Conservation (phyloP, 352 stramenopile species). For the Elongisporangium senticosum region DNA sequence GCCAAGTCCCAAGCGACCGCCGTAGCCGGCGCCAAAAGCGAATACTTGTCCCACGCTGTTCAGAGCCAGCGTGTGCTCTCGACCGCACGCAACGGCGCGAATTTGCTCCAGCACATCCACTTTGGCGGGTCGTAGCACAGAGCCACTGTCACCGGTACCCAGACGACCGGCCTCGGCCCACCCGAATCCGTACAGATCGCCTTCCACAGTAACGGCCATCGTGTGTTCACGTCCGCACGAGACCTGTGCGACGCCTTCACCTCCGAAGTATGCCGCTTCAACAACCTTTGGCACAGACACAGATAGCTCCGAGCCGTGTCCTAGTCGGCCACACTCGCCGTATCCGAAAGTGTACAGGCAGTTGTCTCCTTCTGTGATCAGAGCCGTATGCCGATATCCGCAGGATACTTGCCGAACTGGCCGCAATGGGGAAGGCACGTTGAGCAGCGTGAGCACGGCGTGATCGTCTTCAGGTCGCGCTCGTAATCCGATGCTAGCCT, state of each 20-base stretch:
- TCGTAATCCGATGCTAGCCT: slow-evolving; percentile 5
- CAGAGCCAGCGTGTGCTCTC: slow-evolving; percentile 74
- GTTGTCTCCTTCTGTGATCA: slow-evolving; percentile 50
- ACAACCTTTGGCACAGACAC: slow-evolving; percentile 36
- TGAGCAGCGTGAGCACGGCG: slow-evolving; percentile 26
- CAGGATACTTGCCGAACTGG: slow-evolving; percentile 66
- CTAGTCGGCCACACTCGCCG: slow-evolving; percentile 71
- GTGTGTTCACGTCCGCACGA: slow-evolving; percentile 85
- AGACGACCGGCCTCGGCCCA: slow-evolving; percentile 83
- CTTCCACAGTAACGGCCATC: slow-evolving; percentile 62
- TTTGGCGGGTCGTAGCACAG: slow-evolving; percentile 44
- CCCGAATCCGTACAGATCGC: slow-evolving; percentile 75
- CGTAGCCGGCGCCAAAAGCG: slow-evolving; percentile 74
- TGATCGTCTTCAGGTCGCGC: neutral
- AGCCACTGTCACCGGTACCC: slow-evolving; percentile 71
- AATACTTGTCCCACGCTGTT: slow-evolving; percentile 47
- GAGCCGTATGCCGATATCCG: slow-evolving; percentile 70
- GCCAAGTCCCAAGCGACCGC: slow-evolving; percentile 66
- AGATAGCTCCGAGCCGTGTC: slow-evolving; percentile 59
- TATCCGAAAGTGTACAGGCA: slow-evolving; percentile 79
- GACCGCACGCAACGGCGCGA: slow-evolving; percentile 60
- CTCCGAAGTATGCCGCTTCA: slow-evolving; percentile 19
- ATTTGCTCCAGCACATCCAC: slow-evolving; percentile 48
- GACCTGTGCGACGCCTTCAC: slow-evolving; percentile 40
- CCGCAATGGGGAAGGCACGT: slow-evolving; percentile 42